Evolutionary conservation across 1,139 yeast species (phyloP), one percentile per base, ranked within the genome.

Genomic region (Protomyces inundatus): DNA sequence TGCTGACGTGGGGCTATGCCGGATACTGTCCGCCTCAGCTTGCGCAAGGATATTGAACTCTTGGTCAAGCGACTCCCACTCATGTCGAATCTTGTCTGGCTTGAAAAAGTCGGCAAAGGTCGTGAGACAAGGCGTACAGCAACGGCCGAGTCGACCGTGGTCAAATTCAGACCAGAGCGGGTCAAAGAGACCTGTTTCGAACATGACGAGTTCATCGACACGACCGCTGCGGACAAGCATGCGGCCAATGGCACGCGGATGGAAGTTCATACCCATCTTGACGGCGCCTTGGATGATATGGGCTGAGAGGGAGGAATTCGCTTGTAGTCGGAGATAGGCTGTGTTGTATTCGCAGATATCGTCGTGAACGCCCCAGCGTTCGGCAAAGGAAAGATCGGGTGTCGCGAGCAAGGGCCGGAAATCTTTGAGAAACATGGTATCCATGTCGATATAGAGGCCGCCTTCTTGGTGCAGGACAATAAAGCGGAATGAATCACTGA

Each of bases 301-400:
- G 30, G 62, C 53, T n/a, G 62, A 58, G n/a, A 58, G 56, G 45
- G 56, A 48, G 9, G 62, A 58, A 12, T 58, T 45, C 4, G 62
- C 54, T 34, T 52, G 56, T 3, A 58, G 56, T 5, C 62, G 55
- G 42, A 58, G 62, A 33, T 58, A 58, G n/a, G 62, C 62, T 4
- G 62, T 58, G 56, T 58, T 58, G 62, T 58, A 58, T 42, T 58
- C 62, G 50, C 56, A 48, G 7, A 32, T 46, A 3, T 55, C 62
- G n/a, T 48, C 33, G 32, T 58, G 62, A 7, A 55, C 62, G 35
- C 53, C 56, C 62, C 62, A 58, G 6, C 62, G 55, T 39, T 58
- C 62, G 12, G 62, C 62, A 42, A 58, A 58, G 6, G 55, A 37
- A 32, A 58, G 35, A 45, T 58, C 53, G 35, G 55, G 56, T 9